Conservation (phyloP, 2,329 filamentous ascomycete species). For the Claviceps digitariae region DNA sequence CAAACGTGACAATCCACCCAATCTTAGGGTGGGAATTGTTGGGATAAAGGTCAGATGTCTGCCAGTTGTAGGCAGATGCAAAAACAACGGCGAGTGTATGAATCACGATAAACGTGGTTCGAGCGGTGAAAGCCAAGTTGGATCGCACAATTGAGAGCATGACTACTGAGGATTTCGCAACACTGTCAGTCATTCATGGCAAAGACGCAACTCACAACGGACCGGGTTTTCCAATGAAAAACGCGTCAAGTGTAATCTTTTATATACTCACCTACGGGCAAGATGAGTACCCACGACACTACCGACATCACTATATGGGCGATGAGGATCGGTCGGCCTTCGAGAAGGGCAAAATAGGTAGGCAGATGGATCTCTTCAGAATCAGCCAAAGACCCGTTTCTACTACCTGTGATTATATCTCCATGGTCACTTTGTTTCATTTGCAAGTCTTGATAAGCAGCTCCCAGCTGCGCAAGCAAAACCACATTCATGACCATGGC, state of each 20-base stretch:
- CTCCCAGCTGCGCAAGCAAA: background rate
- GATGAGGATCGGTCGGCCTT: constrained; percentile 44
- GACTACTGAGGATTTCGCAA: constrained; percentile 40
- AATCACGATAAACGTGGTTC: constrained; percentile 51
- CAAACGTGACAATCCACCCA: constrained; percentile 70
- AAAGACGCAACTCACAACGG: background rate
- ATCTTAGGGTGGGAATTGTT: constrained; percentile 81
- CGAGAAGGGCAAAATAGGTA: constrained; percentile 47
- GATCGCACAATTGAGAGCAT: constrained; percentile 79
- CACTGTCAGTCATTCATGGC: background rate
- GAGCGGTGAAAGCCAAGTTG: constrained; percentile 53
- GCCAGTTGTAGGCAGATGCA: constrained; percentile 60
- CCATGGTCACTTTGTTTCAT: background rate
- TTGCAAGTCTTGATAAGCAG: background rate
- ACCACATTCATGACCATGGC: background rate
- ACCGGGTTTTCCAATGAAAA: background rate
- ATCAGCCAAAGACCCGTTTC: background rate
- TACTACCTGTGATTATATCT: background rate
- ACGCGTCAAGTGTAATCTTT: background rate
- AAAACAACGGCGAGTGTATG: constrained; percentile 53
- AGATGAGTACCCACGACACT: constrained; percentile 55
- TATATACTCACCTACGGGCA: constrained; percentile 52
- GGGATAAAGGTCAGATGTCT: constrained; percentile 74
- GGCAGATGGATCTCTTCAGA: constrained; percentile 19
- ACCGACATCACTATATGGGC: constrained; percentile 60